phyloP scores from a whole-genome alignment of 768 basidiomycete genomes.

The Mycena filopes region DNA sequence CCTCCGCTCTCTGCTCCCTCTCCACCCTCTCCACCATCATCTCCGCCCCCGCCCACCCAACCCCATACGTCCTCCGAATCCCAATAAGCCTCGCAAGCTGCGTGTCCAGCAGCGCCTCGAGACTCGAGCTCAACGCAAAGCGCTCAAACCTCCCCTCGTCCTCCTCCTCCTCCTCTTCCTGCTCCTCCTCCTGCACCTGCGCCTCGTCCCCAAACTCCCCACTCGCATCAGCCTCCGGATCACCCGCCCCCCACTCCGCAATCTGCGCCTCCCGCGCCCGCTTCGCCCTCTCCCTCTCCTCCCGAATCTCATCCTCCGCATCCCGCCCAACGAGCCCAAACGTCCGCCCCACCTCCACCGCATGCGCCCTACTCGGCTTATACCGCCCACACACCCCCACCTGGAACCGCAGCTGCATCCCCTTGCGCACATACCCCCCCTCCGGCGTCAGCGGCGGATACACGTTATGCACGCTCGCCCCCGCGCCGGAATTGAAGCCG shows the following conservation, averaged over 20 bases:
- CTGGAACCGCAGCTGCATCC: slow-evolving; percentile 61
- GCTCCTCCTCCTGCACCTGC: slow-evolving; percentile 1
- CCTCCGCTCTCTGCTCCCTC: slow-evolving; percentile 52
- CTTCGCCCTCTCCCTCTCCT: slow-evolving; percentile 41
- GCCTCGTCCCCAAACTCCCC: slow-evolving; percentile 24
- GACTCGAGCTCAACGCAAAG: slow-evolving; percentile 71
- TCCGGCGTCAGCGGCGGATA: slow-evolving; percentile 64
- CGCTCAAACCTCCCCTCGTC: slow-evolving; percentile 61
- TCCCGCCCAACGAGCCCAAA: slow-evolving; percentile 60
- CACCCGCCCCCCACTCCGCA: slow-evolving; percentile 39
- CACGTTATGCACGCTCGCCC: slow-evolving; percentile 21
- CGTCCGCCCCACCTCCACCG: slow-evolving; percentile 58
- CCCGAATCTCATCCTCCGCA: slow-evolving; percentile 51
- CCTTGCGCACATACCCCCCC: slow-evolving; percentile 49
- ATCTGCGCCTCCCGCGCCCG: slow-evolving; percentile 43
- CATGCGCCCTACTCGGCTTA: slow-evolving; percentile 65
- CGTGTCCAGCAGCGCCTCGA: slow-evolving; percentile 70
- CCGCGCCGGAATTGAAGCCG: slow-evolving; percentile 51
- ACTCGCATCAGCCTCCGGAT: slow-evolving; percentile 12
- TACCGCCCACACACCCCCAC: slow-evolving; percentile 70
- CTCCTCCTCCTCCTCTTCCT: slow-evolving; percentile 43
- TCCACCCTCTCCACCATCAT: slow-evolving; percentile 58
- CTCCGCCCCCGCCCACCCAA: slow-evolving; percentile 81
- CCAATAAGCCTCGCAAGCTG: slow-evolving; percentile 64
- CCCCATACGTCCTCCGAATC: slow-evolving; percentile 58